Base-by-base conservation (phyloP, 208 protist species). In the Angomonas desouzai region DNA sequence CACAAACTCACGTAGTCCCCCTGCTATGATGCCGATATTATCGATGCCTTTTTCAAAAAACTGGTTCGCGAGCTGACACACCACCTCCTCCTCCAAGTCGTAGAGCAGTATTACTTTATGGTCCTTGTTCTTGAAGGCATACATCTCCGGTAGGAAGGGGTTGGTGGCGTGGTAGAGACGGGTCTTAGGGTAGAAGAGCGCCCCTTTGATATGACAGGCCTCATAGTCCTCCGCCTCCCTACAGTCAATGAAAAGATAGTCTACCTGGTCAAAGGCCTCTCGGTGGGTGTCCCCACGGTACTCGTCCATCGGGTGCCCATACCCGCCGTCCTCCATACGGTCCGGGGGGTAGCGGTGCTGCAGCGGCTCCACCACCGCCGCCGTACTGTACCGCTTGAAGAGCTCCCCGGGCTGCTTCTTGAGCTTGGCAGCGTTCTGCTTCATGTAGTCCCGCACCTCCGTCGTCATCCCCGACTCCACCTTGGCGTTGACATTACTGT, bases 1-100 rank as follows among this genome's bases (percentile, higher is more conserved):
- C 56, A 85, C 83, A 64, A 95, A 93, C 55, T 97, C 88, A 1
- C 76, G 66, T 57, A 95, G 53, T 0, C 92, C 92, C 10, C 92
- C 92, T 3, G 83, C 76, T 10, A 97, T 60, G 33, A 95, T 76
- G 45, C 60, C 81, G 13, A 95, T 59, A 57, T 97, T 97, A 55
- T 97, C 92, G 33, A 97, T 73, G 3, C 89, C 92, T 43, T 92
- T 93, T 67, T 97, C 74, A 62, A 82, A 91, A 25, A 97, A 62
- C 16, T 76, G 65, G 40, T 81, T 91, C 1, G 72, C 89, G 16
- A 95, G 59, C 30, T 66, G 57, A 25, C 76, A 48, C 27, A 76
- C 86, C 7, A 68, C 51, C 55, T 87, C 79, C 62, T 95, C 92
- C 49, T 94, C 89, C 16, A 93, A 34, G 48, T 96, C 89, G 67